These are phyloP conservation scores for Alternaria arbusti DNA, from an alignment of 2,329 filamentous ascomycete species.

Conservation along the genomic window DNA sequence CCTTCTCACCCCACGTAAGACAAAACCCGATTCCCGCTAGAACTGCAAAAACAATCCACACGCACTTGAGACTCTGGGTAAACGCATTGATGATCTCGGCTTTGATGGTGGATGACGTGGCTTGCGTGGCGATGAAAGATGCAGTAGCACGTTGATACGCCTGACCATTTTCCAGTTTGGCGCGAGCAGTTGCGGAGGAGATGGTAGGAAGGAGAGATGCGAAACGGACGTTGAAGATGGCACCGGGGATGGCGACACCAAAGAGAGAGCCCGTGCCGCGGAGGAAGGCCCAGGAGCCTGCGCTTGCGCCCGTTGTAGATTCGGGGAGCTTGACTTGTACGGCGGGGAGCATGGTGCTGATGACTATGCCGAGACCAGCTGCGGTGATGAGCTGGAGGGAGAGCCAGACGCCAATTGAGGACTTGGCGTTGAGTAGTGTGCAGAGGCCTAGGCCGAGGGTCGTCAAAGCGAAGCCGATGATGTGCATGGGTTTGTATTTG, in stretches of 20 bases:
- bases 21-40: slow-evolving; percentile 44
- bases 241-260: slow-evolving; percentile 37
- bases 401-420: slow-evolving; percentile 23
- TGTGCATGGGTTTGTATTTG: slow-evolving; percentile 37
- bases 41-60: slow-evolving; percentile 48
- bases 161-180: slow-evolving; percentile 24
- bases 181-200: slow-evolving; percentile 3
- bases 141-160: slow-evolving; percentile 37
- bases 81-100: slow-evolving; percentile 45
- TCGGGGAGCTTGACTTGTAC: slow-evolving; percentile 39
- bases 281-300: slow-evolving; percentile 40
- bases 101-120: not conserved
- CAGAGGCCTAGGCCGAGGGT: slow-evolving; percentile 29
- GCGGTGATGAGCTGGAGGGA: slow-evolving; percentile 33
- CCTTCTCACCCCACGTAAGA: slow-evolving; percentile 44
- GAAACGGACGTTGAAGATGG: slow-evolving; percentile 39
- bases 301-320: slow-evolving; percentile 21
- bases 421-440: slow-evolving; percentile 16
- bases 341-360: slow-evolving; percentile 37
- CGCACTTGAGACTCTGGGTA: slow-evolving; percentile 40
- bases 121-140: slow-evolving; percentile 27
- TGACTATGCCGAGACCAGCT: slow-evolving; percentile 32
- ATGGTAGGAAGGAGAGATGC: slow-evolving; percentile 17
- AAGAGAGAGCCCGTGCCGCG: slow-evolving; percentile 37
- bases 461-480: slow-evolving; percentile 29